Conservation (phyloP, 352 stramenopile species). For the Phytophthora citrophthora region DNA sequence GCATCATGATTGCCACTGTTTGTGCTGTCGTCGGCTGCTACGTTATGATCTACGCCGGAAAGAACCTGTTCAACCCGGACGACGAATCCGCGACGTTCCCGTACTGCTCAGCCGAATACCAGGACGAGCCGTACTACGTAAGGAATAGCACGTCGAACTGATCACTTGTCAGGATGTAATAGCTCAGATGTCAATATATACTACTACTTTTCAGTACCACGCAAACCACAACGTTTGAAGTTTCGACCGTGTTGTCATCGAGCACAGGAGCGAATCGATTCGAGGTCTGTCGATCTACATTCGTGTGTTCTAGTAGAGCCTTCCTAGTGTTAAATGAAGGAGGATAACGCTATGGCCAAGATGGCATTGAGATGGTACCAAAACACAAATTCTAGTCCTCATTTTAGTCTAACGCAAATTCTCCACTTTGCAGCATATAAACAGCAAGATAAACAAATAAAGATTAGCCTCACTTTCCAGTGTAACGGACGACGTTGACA, state of each 20-base stretch:
- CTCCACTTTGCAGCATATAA: background rate
- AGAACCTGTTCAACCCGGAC: conserved; percentile 34
- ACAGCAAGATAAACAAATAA: background rate
- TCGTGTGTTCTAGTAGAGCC: background rate
- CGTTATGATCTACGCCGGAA: conserved; percentile 39
- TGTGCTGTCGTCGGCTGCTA: conserved; percentile 36
- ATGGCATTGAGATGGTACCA: background rate
- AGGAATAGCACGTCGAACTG: conserved; percentile 24
- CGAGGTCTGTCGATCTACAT: background rate
- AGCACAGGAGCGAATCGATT: background rate
- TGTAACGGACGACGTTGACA: background rate
- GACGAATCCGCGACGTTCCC: conserved; percentile 27
- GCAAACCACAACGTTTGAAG: too few species aligned
- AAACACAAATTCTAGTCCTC: background rate
- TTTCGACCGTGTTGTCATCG: background rate
- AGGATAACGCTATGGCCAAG: background rate
- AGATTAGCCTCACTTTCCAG: too few species aligned
- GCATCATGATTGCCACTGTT: conserved; percentile 28
- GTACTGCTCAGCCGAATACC: conserved; percentile 37
- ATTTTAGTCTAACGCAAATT: background rate
- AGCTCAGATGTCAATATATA: too few species aligned
- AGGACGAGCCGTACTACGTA: conserved; percentile 38
- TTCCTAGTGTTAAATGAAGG: background rate
- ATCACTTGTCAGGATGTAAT: background rate
- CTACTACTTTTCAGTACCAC: too few species aligned